Evolutionary conservation across 306 rosid genomes (phyloP).

Genomic region (Medicago ruthenica): DNA sequence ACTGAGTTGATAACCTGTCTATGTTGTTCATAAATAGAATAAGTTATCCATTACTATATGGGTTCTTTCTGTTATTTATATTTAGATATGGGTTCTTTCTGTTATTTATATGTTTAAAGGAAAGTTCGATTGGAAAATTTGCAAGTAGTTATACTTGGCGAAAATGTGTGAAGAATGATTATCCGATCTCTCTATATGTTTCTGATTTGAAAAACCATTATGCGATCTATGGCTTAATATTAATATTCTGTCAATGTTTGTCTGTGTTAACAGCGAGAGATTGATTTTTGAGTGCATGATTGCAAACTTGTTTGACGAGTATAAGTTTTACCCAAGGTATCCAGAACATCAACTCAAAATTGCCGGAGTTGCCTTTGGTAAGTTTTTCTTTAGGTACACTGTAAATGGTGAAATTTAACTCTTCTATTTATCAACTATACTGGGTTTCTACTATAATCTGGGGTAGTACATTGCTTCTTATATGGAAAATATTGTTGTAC

Average conservation of each 20-base stretch:
- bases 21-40: background rate
- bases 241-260: constrained; percentile 30
- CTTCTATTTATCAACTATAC: background rate
- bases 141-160: background rate
- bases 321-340: constrained; percentile 90
- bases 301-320: constrained; percentile 94
- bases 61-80: constrained; percentile 8
- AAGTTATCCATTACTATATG: constrained; percentile 1
- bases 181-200: constrained; percentile 16
- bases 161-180: constrained; percentile 16
- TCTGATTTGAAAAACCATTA: background rate
- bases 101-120: constrained; percentile 25
- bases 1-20: constrained; percentile 16
- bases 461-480: constrained; percentile 8
- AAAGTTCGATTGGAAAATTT: background rate
- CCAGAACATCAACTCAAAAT: constrained; percentile 95
- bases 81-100: background rate
- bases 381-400: constrained; percentile 49
- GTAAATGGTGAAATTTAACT: constrained; percentile 31
- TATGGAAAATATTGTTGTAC: background rate
- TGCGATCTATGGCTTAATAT: constrained; percentile 18
- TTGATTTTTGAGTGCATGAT: constrained; percentile 91
- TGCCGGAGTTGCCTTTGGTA: constrained; percentile 94
- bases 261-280: constrained; percentile 72
- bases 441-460: background rate